phyloP scores from a whole-genome alignment of 2,329 filamentous ascomycete genomes.

The Exophiala aquamarina region DNA sequence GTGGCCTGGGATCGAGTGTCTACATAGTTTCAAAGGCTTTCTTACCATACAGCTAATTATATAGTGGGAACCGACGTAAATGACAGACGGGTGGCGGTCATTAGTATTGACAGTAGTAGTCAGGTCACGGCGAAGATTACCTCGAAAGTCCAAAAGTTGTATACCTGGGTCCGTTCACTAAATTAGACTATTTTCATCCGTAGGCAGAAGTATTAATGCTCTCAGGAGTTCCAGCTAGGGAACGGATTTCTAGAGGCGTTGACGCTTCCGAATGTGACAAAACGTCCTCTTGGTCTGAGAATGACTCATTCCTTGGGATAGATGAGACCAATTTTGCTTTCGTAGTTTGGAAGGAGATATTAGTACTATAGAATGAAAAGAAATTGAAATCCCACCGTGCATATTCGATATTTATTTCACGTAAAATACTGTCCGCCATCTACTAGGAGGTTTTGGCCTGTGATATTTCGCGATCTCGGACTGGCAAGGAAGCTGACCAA shows the following conservation, averaged over 20 bases:
- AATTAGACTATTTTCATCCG: too few relatives aligned
- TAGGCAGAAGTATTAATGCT: too few relatives aligned
- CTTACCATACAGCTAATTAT: slow-evolving; percentile 35
- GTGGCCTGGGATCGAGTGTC: slow-evolving; percentile 54
- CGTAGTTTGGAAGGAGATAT: too few relatives aligned
- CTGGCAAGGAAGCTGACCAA: slow-evolving; percentile 16
- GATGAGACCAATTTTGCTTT: too few relatives aligned
- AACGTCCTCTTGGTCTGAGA: too few relatives aligned
- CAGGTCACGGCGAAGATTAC: slow-evolving; percentile 39
- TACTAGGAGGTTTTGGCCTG: slow-evolving; percentile 63
- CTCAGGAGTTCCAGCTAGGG: too few relatives aligned
- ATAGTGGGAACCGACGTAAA: slow-evolving; percentile 30
- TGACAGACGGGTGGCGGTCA: slow-evolving; percentile 29
- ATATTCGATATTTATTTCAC: background rate
- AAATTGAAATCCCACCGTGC: too few relatives aligned
- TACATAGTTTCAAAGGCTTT: slow-evolving; percentile 50
- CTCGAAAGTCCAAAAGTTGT: slow-evolving; percentile 33
- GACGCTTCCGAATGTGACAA: slow-evolving; percentile 40
- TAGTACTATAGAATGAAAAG: too few relatives aligned
- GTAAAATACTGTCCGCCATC: slow-evolving; percentile 48
- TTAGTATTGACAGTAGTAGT: slow-evolving; percentile 29
- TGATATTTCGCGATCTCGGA: slow-evolving; percentile 43
- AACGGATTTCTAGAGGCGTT: slow-evolving; percentile 23
- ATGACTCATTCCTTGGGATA: too few relatives aligned
- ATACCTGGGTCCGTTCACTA: slow-evolving; percentile 32